A percentile compares a stretch with the other conserved stretches of the same genome.
Evolutionary conservation across 2,329 filamentous ascomycete species (phyloP).

Genomic region (Paraphaeosphaeria minitans): DNA sequence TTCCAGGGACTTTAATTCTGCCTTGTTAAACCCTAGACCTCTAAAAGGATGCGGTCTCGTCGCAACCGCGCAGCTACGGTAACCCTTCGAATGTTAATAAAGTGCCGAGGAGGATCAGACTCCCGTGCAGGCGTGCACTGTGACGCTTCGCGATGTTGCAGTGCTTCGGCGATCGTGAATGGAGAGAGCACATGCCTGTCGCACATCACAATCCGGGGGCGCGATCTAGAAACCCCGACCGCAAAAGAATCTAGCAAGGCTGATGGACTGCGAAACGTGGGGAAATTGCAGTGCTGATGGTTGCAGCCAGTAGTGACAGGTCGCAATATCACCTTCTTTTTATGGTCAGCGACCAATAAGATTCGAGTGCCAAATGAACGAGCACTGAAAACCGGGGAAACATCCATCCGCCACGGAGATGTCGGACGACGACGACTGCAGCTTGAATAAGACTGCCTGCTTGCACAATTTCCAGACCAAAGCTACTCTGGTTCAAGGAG

Average conservation of each 20-base stretch:
- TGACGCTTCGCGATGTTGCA: slow-evolving; percentile 8
- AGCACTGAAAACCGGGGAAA: slow-evolving; percentile 1
- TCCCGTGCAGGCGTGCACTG: background rate
- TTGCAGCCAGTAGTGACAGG: slow-evolving; percentile 6
- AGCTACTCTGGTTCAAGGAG: background rate
- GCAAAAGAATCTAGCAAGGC: slow-evolving; percentile 14
- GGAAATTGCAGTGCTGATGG: slow-evolving; percentile 6
- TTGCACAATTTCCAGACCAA: background rate
- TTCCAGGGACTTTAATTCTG: slow-evolving; percentile 1
- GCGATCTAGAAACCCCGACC: background rate
- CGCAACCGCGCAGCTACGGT: slow-evolving; percentile 3
- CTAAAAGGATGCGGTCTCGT: background rate
- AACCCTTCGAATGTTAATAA: background rate
- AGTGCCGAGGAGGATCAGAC: slow-evolving; percentile 4
- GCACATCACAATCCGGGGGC: slow-evolving; percentile 21
- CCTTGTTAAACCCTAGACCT: background rate
- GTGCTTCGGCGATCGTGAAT: slow-evolving; percentile 17
- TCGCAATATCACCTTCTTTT: slow-evolving; percentile 8
- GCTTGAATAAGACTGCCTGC: background rate
- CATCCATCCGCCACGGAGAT: background rate
- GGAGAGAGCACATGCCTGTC: slow-evolving; percentile 26
- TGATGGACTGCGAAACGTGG: slow-evolving; percentile 26
- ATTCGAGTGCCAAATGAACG: background rate
- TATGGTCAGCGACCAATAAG: background rate
- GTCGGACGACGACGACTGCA: background rate